Base-by-base conservation (phyloP, 768 basidiomycete genomes). In the Tylopilus subfusipes region DNA sequence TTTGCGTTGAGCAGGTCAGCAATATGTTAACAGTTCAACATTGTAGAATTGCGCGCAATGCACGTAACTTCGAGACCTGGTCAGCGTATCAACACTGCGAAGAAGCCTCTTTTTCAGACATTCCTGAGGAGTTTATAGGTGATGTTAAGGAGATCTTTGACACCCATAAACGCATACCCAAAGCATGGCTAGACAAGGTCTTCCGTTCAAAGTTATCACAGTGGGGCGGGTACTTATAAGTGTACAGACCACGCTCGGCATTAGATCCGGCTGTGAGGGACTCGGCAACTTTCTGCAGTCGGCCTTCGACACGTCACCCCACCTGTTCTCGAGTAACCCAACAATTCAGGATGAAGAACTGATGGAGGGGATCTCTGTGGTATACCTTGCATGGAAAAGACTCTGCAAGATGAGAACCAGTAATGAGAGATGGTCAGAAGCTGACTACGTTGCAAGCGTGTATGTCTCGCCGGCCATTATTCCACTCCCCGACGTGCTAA, bases 401-500 rank as follows among this genome's bases (percentile, higher is more conserved):
- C 67, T 81, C 8, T 61, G 65, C 10, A 67, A 63, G 51, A 80
- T 82, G 78, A 73, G 66, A n/a, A 64, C 64, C 6, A 73, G 74
- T 6, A 73, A 72, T 19, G 76, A 79, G 49, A 80, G 72, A 60
- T 77, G 74, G 68, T 80, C 78, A 3, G 82, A 83, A 57, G 78
- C 81, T 1, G 82, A 82, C 56, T 81, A 74, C 53, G 79, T 74
- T 16, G 74, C 76, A n/a, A 79, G 78, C 47, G 80, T 82, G 79
- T 83, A 63, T 46, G 79, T 66, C 52, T 48, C 12, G 27, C 2
- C 19, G 12, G 33, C 25, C 8, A 14, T 21, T 21, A 6, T 42
- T 42, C 39, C n/a, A 24, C 40, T 43, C 12, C 29, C 24, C 38
- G 33, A 53, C 29, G 11, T 9, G 31, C 14, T 18, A 12, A 24